Evolutionary conservation across 371 early-diverging fungal genomes (phyloP), one percentile per base, ranked within the genome.

Genomic region (Entomophthora muscae): DNA sequence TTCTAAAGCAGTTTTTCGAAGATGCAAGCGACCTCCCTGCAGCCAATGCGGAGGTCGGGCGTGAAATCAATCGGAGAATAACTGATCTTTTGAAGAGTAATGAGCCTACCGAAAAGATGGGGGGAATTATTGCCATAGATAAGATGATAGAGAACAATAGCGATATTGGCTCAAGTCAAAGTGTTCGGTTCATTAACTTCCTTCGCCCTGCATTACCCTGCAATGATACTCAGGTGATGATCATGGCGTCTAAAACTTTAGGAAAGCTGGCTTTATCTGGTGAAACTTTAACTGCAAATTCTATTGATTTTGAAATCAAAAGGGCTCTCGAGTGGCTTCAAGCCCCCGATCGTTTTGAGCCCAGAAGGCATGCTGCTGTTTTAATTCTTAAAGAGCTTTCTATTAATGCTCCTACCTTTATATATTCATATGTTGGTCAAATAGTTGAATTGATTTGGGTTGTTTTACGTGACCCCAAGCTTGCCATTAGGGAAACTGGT

Each of bases 281-380:
- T 26, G 84, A 86, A 21, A 83, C 89, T 0, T 73, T 89, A 51
- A 88, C 87, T 1, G 84, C 91, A 3, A 89, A 90, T 66, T 79
- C 86, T 61, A 90, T 91, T 1, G 90, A 91, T 63, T 83, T 84
- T 57, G 91, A 94, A 71, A 85, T 91, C 7, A 89, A 89, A 68
- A 76, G 89, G 63, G 88, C 91, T 0, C 66, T 94, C 24, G 95
- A 94, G 70, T 92, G 90, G 88, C 73, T 94, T 51, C 90, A 89
- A 72, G 87, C 84, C 81, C 70, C 13, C 56, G 89, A 89, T 57
- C 76, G 86, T 12, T 78, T 79, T 33, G 92, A 93, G 63, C 76
- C 83, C 0, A 75, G 89, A 60, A 76, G 93, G 52, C 81, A 89
- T 69, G 90, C 95, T 1, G 91, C 96, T 52, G 90, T 94, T 3